These are phyloP conservation scores for Trichoderma asperelloides DNA, from an alignment of 495 filamentous ascomycete species.

Conservation along the genomic window DNA sequence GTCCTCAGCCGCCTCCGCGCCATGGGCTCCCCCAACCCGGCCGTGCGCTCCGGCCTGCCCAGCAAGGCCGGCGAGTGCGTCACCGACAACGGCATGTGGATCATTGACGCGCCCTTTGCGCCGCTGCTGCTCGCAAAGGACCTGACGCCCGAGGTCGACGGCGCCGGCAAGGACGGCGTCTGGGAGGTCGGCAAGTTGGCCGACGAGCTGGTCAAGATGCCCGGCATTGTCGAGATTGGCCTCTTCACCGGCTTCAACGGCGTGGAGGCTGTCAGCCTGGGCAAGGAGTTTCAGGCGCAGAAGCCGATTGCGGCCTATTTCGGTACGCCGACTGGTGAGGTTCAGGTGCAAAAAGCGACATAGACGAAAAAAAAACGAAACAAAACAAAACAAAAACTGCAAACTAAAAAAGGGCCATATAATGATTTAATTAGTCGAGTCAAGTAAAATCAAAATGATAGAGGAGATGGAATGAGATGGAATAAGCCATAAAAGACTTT, in stretches of 20 bases:
- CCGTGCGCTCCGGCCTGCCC: conserved; percentile 55
- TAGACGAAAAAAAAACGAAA: neutral
- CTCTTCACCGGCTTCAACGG: conserved; percentile 79
- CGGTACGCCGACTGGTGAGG: conserved; percentile 62
- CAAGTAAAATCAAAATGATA: no score
- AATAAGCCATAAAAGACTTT: no score
- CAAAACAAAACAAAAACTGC: neutral
- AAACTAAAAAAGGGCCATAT: neutral
- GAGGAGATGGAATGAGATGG: no score
- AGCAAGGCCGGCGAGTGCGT: conserved; percentile 73
- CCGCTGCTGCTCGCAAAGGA: conserved; percentile 57
- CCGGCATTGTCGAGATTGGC: conserved; percentile 85
- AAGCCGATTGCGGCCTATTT: conserved; percentile 93
- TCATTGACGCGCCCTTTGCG: conserved; percentile 83
- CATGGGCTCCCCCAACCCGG: conserved; percentile 62
- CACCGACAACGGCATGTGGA: conserved; percentile 90
- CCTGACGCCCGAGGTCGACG: conserved; percentile 28
- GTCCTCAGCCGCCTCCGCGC: conserved; percentile 57
- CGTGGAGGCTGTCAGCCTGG: conserved; percentile 47
- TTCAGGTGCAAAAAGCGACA: conserved; percentile 18
- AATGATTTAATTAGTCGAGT: no score
- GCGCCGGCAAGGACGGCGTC: conserved; percentile 44
- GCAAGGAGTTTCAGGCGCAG: conserved; percentile 60
- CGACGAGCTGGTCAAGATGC: conserved; percentile 64
- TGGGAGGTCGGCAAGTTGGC: conserved; percentile 75